Percentiles rank a stretch among this genome's conserved stretches.
Conservation (phyloP, 202 grass and related monocot genomes). For the Hordeum pubiflorum region DNA sequence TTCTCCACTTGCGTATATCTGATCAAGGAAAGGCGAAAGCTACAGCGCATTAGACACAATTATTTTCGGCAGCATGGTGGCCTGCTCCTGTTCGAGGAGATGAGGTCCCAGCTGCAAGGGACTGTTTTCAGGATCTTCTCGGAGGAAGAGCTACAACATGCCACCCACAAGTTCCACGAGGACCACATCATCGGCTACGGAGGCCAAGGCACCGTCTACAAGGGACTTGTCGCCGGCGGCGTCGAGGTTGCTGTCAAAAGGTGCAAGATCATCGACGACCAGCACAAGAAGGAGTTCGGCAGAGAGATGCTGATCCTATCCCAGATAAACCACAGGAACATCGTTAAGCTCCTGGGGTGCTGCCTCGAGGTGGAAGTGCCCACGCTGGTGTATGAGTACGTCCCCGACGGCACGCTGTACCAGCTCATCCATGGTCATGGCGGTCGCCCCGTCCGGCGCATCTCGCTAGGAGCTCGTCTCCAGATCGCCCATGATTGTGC, state of each 20-base stretch:
- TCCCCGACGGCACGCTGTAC: constrained; percentile 34
- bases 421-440: constrained; percentile 2
- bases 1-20: constrained; percentile 9
- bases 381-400: constrained; percentile 38
- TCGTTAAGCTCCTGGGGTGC: constrained; percentile 48
- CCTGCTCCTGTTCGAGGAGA: constrained; percentile 37
- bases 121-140: constrained; percentile 42
- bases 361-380: constrained; percentile 69
- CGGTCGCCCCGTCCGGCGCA: not conserved
- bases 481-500: constrained; percentile 35
- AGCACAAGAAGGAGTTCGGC: too few relatives aligned
- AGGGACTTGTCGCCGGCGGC: too few relatives aligned
- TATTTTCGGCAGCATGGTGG: constrained; percentile 46
- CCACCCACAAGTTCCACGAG: constrained; percentile 41
- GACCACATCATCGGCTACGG: constrained; percentile 28
- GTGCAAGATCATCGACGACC: too few relatives aligned
- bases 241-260: too few relatives aligned
- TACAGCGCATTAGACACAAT: constrained; percentile 8
- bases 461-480: constrained; percentile 25
- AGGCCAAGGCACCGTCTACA: constrained; percentile 33
- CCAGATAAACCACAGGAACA: constrained; percentile 52
- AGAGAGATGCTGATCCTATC: constrained; percentile 37
- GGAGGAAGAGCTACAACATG: constrained; percentile 39
- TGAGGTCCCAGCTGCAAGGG: constrained; percentile 30
- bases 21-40: constrained; percentile 28